Conservation (phyloP, 805 yeast genomes). For the Candida orba region DNA sequence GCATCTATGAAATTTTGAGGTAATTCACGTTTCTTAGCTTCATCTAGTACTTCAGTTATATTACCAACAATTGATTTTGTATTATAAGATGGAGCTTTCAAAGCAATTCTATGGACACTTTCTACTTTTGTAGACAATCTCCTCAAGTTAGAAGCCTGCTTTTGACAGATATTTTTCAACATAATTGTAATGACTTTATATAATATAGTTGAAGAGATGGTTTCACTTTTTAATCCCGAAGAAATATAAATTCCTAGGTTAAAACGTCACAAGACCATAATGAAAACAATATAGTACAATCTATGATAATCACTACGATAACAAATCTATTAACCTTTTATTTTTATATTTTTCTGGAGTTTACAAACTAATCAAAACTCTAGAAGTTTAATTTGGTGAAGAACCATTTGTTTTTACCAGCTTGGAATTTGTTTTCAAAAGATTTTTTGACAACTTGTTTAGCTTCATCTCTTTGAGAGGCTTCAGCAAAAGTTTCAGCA, state of each 20-base stretch:
- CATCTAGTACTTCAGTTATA: constrained; percentile 21
- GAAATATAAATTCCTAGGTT: background rate
- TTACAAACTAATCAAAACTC: constrained; percentile 3
- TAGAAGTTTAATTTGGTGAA: constrained; percentile 95
- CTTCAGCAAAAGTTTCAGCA: constrained; percentile 92
- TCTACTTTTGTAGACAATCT: background rate
- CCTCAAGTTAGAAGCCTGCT: too few relatives aligned
- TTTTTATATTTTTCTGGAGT: background rate
- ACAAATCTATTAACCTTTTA: background rate
- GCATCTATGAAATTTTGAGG: constrained; percentile 14
- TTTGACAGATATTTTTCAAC: background rate
- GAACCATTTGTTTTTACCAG: constrained; percentile 99
- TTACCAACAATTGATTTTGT: constrained; percentile 26
- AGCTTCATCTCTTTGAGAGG: constrained; percentile 97
- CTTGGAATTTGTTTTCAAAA: constrained; percentile 98
- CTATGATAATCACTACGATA: too few relatives aligned
- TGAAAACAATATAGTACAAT: background rate
- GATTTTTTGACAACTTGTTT: constrained; percentile 98
- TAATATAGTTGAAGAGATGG: background rate
- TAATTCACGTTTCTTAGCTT: constrained; percentile 28
- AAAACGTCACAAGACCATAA: too few relatives aligned
- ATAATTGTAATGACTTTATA: background rate
- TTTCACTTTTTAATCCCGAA: background rate
- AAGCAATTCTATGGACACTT: constrained; percentile 8
- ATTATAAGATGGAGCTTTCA: constrained; percentile 29